phyloP scores from a whole-genome alignment of 208 protist species.

The Wallacemonas sp. region DNA sequence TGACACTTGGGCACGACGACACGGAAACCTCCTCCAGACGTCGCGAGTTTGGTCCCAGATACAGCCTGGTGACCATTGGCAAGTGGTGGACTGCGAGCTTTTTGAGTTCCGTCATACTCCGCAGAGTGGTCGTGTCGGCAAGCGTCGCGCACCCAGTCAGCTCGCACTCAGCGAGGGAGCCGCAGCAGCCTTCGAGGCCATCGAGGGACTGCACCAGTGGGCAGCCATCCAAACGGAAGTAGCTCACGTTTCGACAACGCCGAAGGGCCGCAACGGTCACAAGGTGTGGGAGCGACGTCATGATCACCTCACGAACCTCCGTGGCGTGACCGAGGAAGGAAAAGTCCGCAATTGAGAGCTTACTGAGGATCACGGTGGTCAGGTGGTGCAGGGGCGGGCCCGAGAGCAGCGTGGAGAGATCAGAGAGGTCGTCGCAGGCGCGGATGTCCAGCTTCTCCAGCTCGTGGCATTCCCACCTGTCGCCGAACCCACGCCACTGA shows the following conservation, averaged over 20 bases:
- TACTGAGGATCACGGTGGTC: background rate
- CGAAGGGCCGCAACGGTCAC: background rate
- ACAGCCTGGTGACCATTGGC: background rate
- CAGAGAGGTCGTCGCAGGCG: background rate
- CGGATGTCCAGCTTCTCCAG: background rate
- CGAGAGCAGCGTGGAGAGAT: background rate
- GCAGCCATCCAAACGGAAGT: background rate
- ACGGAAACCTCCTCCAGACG: background rate
- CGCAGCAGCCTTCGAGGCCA: background rate
- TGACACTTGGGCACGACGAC: background rate
- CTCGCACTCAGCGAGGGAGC: background rate
- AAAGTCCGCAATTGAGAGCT: background rate
- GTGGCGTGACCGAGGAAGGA: slow-evolving; percentile 4
- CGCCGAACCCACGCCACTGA: background rate
- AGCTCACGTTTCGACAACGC: background rate
- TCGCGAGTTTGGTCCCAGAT: background rate
- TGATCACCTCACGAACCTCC: background rate
- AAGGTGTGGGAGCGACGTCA: background rate
- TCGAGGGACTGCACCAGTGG: background rate
- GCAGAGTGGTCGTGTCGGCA: background rate
- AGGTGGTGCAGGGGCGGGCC: background rate
- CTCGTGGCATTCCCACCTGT: background rate
- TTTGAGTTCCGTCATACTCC: background rate
- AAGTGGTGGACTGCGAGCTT: background rate
- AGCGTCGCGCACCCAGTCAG: background rate